These are phyloP conservation scores for Caryopteris hybrid DNA, from an alignment of 305 asterid species.

Conservation along the genomic window DNA sequence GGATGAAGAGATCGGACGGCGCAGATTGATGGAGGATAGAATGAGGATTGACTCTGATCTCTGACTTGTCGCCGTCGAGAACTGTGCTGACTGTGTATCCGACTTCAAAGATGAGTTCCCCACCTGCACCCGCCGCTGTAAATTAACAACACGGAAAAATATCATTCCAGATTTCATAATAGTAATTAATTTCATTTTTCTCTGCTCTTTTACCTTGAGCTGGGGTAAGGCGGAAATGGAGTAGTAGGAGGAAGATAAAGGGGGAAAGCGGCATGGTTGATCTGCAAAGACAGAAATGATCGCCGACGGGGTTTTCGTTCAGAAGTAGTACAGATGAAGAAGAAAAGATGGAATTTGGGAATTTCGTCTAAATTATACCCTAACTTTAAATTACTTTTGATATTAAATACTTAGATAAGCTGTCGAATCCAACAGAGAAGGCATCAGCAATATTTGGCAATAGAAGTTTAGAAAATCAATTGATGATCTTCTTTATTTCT, in stretches of 20 bases:
- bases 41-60: conserved; percentile 43
- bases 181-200: background rate
- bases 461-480: too few relatives aligned
- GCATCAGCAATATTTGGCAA: too few relatives aligned
- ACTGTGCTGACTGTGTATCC: conserved; percentile 80
- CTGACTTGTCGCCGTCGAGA: conserved; percentile 63
- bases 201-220: conserved; percentile 27
- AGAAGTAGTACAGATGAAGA: background rate
- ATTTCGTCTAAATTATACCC: too few relatives aligned
- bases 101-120: conserved; percentile 47
- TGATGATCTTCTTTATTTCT: too few relatives aligned
- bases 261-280: conserved; percentile 22
- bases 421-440: too few relatives aligned
- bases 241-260: conserved; percentile 15
- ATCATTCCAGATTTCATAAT: background rate
- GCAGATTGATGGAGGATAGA: conserved; percentile 47
- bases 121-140: conserved; percentile 27
- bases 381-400: too few relatives aligned
- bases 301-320: background rate
- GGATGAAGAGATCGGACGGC: conserved; percentile 47
- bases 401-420: too few relatives aligned
- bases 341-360: background rate
- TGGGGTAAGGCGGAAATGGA: conserved; percentile 20
- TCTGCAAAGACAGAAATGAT: background rate
- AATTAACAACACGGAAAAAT: background rate